phyloP scores from a whole-genome alignment of 2,329 filamentous ascomycete genomes.

The Xylariaceae sp. region DNA sequence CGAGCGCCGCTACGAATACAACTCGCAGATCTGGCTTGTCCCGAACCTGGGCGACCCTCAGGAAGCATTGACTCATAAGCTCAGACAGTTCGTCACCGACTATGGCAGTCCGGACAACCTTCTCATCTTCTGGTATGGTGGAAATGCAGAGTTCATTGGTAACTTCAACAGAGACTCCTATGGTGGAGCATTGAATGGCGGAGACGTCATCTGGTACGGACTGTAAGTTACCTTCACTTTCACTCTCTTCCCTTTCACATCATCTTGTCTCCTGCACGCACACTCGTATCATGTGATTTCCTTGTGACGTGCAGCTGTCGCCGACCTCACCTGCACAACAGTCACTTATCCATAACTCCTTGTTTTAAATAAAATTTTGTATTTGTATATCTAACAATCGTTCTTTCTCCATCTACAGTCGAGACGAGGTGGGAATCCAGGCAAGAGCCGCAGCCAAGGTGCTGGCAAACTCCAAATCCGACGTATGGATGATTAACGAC shows the following conservation, averaged over 20 bases:
- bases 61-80: conserved; percentile 10
- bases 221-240: conserved; percentile 5
- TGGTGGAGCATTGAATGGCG: not conserved
- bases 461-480: conserved; percentile 6
- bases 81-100: conserved; percentile 10
- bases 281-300: not conserved
- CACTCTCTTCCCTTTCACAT: not conserved
- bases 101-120: conserved; percentile 11
- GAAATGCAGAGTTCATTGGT: conserved; percentile 9
- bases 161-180: not conserved
- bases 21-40: conserved; percentile 13
- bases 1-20: conserved; percentile 7
- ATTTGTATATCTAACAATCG: not conserved
- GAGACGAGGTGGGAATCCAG: conserved; percentile 7
- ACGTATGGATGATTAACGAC: conserved; percentile 16
- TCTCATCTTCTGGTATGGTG: conserved; percentile 17
- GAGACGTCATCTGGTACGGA: conserved; percentile 15
- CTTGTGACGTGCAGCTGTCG: too few species aligned
- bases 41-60: conserved; percentile 10
- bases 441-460: conserved; percentile 7
- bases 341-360: not conserved
- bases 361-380: not conserved
- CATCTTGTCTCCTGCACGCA: not conserved
- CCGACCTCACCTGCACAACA: too few species aligned
- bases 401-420: not conserved